phyloP scores from a whole-genome alignment of 148 eudicot genomes.

The Amaranthus hypochondriacus region DNA sequence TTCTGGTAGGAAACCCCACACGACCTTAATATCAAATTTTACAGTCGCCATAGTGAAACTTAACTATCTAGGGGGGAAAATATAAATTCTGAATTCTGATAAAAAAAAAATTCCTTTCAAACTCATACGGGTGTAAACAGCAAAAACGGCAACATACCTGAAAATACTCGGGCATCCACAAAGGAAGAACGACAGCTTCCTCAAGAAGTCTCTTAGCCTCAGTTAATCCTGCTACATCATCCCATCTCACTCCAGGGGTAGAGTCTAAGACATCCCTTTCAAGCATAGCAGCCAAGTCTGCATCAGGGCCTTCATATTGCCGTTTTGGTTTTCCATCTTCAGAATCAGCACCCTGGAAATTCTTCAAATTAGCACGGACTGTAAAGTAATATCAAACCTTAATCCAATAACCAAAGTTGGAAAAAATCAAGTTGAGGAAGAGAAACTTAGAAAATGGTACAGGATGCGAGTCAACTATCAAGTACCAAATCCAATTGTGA shows the following conservation, averaged over 20 bases:
- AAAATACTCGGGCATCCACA: conserved; percentile 99
- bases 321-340: conserved; percentile 90
- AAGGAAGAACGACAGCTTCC: conserved; percentile 98
- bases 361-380: conserved; percentile 12
- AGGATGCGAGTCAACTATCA: too few relatives aligned
- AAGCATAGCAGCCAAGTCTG: conserved; percentile 98
- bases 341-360: conserved; percentile 70
- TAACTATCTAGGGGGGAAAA: not conserved
- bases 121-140: conserved; percentile 4
- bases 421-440: not conserved
- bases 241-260: conserved; percentile 97
- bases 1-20: not conserved
- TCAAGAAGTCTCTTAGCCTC: conserved; percentile 99
- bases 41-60: not conserved
- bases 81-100: not conserved
- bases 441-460: not conserved
- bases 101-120: not conserved
- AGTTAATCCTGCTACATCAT: conserved; percentile 90
- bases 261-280: conserved; percentile 97
- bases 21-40: not conserved
- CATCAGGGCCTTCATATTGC: conserved; percentile 96
- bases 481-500: not conserved
- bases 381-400: not conserved
- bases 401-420: not conserved
- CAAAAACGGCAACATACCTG: conserved; percentile 49